These are phyloP conservation scores for Glutinoglossum americanum DNA, from an alignment of 495 filamentous ascomycete genomes.

Conservation along the genomic window DNA sequence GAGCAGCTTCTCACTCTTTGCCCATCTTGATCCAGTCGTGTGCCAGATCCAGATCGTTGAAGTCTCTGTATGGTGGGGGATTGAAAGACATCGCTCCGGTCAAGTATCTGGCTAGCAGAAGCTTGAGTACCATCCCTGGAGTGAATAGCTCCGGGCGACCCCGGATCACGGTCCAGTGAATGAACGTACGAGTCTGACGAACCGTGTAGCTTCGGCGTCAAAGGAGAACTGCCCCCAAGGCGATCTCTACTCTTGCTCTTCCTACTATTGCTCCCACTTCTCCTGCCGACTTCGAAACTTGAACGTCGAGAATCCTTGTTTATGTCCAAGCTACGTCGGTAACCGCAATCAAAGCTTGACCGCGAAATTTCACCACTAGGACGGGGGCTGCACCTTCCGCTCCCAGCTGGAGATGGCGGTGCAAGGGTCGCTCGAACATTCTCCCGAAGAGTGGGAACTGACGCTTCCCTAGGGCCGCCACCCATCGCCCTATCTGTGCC, in stretches of 20 bases:
- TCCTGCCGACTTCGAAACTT: constrained; percentile 22
- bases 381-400: constrained; percentile 20
- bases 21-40: constrained; percentile 14
- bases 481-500: not conserved
- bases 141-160: constrained; percentile 46
- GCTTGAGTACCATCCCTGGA: constrained; percentile 49
- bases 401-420: constrained; percentile 23
- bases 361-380: constrained; percentile 20
- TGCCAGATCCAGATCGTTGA: constrained; percentile 21
- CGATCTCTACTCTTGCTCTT: constrained; percentile 21
- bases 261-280: constrained; percentile 32
- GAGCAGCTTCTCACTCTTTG: constrained; percentile 9
- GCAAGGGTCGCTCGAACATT: constrained; percentile 42
- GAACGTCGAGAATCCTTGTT: constrained; percentile 19
- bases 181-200: constrained; percentile 62
- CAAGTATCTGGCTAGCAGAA: constrained; percentile 78
- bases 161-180: constrained; percentile 44
- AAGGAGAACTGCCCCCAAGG: constrained; percentile 17
- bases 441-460: constrained; percentile 28
- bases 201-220: constrained; percentile 30
- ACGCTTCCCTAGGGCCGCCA: not conserved
- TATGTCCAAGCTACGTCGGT: constrained; percentile 22
- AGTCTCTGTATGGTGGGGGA: constrained; percentile 46
- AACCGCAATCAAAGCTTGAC: constrained; percentile 24
- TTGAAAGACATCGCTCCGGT: constrained; percentile 70